These are phyloP conservation scores for Deuterostichococcus epilithicus DNA, from an alignment of 139 green algal species.

Conservation along the genomic window DNA sequence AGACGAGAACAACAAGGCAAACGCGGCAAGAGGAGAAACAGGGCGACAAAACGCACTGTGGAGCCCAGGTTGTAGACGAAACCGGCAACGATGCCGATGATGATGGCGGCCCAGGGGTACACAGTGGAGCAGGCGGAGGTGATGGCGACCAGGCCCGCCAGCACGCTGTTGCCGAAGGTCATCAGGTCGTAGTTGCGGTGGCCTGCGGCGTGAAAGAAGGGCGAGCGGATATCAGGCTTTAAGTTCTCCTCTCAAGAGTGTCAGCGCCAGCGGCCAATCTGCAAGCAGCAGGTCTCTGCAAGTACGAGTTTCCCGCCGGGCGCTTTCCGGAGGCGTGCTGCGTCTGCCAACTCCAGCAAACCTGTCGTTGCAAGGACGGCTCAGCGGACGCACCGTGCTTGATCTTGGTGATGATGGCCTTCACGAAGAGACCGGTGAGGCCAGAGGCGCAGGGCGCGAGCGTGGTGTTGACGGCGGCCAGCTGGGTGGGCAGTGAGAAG, in stretches of 20 bases:
- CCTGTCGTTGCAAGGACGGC: background rate
- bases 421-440: slow-evolving; percentile 43
- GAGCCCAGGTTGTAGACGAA: slow-evolving; percentile 45
- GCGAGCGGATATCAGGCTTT: too few species aligned
- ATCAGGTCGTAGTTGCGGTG: slow-evolving; percentile 64
- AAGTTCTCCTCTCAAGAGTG: too few species aligned
- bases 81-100: slow-evolving; percentile 64
- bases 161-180: slow-evolving; percentile 69
- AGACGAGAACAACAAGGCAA: too few species aligned
- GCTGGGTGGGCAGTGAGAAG: slow-evolving; percentile 18
- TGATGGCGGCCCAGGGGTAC: slow-evolving; percentile 78
- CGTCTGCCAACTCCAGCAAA: slow-evolving; percentile 8
- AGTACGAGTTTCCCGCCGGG: too few species aligned
- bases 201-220: slow-evolving; percentile 12
- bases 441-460: slow-evolving; percentile 59
- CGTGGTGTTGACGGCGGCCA: slow-evolving; percentile 78
- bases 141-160: slow-evolving; percentile 77
- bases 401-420: slow-evolving; percentile 4
- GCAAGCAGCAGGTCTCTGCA: too few species aligned
- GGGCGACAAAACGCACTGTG: slow-evolving; percentile 17
- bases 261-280: too few species aligned
- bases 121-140: slow-evolving; percentile 67
- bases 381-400: background rate
- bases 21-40: slow-evolving; percentile 28
- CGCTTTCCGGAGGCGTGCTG: too few species aligned